Conservation (phyloP, 2,329 filamentous ascomycete genomes). For the Epichloe typhina region DNA sequence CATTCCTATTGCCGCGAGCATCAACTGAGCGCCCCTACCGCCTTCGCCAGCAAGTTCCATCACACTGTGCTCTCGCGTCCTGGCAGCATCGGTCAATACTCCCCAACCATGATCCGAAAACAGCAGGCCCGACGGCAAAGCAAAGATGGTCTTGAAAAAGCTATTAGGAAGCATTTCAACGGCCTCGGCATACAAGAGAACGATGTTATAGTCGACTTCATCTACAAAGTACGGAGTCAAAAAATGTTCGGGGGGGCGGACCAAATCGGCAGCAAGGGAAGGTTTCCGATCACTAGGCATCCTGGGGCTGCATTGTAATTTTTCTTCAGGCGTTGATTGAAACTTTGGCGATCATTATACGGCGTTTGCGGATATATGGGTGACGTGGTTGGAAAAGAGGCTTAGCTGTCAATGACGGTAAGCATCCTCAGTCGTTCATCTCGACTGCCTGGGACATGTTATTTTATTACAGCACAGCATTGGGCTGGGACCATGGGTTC, state of each 20-base stretch:
- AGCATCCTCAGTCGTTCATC: background rate
- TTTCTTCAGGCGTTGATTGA: background rate
- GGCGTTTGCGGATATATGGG: background rate
- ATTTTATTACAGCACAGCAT: background rate
- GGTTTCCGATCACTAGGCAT: slow-evolving; percentile 40
- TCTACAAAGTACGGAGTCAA: slow-evolving; percentile 49
- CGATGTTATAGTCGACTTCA: slow-evolving; percentile 67
- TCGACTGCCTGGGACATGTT: background rate
- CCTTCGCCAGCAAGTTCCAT: slow-evolving; percentile 53
- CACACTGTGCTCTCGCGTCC: slow-evolving; percentile 48
- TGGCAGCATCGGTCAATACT: slow-evolving; percentile 54
- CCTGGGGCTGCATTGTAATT: background rate
- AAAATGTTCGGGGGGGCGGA: slow-evolving; percentile 13
- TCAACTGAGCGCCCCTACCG: slow-evolving; percentile 54
- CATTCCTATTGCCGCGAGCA: slow-evolving; percentile 66
- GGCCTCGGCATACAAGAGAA: slow-evolving; percentile 66
- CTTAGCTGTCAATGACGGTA: background rate
- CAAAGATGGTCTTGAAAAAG: slow-evolving; percentile 58
- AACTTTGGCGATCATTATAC: background rate
- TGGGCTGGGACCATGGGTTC: background rate
- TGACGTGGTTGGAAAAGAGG: no score
- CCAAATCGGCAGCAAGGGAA: slow-evolving; percentile 11
- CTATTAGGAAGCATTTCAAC: slow-evolving; percentile 75
- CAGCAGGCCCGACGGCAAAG: slow-evolving; percentile 52
- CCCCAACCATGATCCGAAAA: slow-evolving; percentile 61